phyloP scores from a whole-genome alignment of 23 red algal species.

The Gracilaria domingensis region DNA sequence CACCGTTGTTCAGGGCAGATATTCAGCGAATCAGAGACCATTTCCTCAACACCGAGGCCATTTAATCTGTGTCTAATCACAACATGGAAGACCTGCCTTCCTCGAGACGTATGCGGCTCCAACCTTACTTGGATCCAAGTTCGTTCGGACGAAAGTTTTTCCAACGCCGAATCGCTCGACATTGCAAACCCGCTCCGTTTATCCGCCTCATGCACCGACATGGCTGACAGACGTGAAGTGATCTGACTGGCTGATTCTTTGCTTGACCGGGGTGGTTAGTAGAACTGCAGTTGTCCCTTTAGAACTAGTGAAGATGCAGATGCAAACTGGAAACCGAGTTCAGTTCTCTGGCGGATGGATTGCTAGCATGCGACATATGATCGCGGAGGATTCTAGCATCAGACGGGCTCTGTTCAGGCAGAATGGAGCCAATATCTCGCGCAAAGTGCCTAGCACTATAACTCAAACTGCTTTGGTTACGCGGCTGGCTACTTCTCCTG shows the following conservation, averaged over 20 bases:
- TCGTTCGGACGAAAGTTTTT: slow-evolving; percentile 19
- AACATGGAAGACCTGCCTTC: slow-evolving; percentile 46
- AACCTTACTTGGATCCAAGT: slow-evolving; percentile 58
- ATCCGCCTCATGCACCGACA: neutral
- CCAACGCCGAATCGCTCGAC: neutral
- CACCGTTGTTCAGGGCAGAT: slow-evolving; percentile 76
- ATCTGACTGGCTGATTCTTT: slow-evolving; percentile 70
- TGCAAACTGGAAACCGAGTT: slow-evolving; percentile 57
- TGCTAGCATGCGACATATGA: slow-evolving; percentile 74
- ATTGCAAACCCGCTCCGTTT: neutral
- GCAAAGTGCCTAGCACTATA: slow-evolving; percentile 87
- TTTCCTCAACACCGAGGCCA: slow-evolving; percentile 80
- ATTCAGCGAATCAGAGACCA: slow-evolving; percentile 74
- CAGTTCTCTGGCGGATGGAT: slow-evolving; percentile 48
- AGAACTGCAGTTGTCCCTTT: slow-evolving; percentile 90
- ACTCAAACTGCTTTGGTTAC: slow-evolving; percentile 82
- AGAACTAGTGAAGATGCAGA: slow-evolving; percentile 93
- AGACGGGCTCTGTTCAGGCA: slow-evolving; percentile 78
- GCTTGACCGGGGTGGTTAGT: slow-evolving; percentile 72
- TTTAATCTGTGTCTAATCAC: neutral
- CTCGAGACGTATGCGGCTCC: slow-evolving; percentile 38
- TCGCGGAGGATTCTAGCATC: slow-evolving; percentile 64
- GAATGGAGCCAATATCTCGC: slow-evolving; percentile 93
- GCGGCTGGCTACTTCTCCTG: slow-evolving; percentile 11
- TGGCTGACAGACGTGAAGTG: slow-evolving; percentile 43